Base-by-base conservation (phyloP, 805 yeast genomes). In the Maudiozyma pseudohumilis region DNA sequence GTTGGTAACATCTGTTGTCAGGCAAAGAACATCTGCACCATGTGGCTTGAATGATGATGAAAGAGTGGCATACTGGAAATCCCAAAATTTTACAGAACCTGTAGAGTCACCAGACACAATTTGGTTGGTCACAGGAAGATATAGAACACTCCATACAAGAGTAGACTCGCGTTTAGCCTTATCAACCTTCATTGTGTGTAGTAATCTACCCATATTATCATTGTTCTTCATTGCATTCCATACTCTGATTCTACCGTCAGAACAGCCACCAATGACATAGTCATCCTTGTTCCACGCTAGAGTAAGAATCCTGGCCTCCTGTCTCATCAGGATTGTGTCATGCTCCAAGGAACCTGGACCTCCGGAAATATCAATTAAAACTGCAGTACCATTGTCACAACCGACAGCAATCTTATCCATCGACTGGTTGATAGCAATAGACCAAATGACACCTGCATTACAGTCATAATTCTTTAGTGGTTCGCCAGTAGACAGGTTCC, bases 31-130 rank as follows among this genome's bases (percentile, higher is more conserved):
- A 69, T 92, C 99, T 1, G 95, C 96, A 34, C 82, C 94, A 55
- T 92, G 97, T 9, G 76, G 75, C 46, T 75, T 72, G 59, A 86
- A 87, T 18, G 82, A 75, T 59, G 89, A 97, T 36, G 75, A 66
- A 41, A 92, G 64, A 1, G 95, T 78, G 47, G 77, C 77, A 47
- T 75, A 79, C 34, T 74, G 70, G 44, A 80, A 67, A 52, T 89
- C 95, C 99, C 99, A 92, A 46, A 92, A 72, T 60, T 89, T 89
- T 36, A 92, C 74, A 7, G 83, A 70, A 2, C 99, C 99, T 1
- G 96, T 89, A 5, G 96, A 87, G 63, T 92, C 99, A 38, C 97
- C 98, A 42, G 87, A 77, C n/a, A 85, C 94, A 41, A 92, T 71
- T 56, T 86, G 94, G 38, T 74, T 68, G 35, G 72, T 71, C 29